phyloP scores from a whole-genome alignment of 768 basidiomycete species.

The Naganishia vaughanmartiniae region DNA sequence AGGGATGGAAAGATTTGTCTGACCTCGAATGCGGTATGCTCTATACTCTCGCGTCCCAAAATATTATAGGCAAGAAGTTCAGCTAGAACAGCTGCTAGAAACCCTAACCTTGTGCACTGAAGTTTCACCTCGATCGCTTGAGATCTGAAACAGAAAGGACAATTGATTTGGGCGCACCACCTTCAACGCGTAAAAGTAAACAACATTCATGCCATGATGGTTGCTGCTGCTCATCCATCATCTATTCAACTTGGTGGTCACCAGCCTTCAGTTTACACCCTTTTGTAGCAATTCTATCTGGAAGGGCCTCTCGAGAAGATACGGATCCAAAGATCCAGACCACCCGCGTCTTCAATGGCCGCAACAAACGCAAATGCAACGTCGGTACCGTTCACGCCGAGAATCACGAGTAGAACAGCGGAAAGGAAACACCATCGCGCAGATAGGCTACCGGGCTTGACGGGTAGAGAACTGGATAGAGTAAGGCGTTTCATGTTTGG shows the following conservation, averaged over 20 bases:
- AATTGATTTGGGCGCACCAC: background rate
- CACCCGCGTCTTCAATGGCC: background rate
- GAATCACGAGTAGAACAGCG: slow-evolving; percentile 21
- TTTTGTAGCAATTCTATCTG: too few relatives aligned
- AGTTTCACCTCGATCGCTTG: slow-evolving; percentile 4
- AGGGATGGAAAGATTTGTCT: background rate
- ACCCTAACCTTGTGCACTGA: background rate
- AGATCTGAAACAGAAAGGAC: background rate
- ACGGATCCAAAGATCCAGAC: too few relatives aligned
- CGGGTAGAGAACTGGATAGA: slow-evolving; percentile 7
- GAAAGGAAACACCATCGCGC: slow-evolving; percentile 12
- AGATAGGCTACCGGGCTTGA: slow-evolving; percentile 9
- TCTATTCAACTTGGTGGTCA: too few relatives aligned
- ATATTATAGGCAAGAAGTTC: too few relatives aligned
- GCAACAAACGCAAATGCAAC: slow-evolving; percentile 13
- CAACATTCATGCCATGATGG: slow-evolving; percentile 14
- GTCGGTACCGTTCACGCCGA: slow-evolving; percentile 17
- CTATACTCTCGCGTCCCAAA: too few relatives aligned
- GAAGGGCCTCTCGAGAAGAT: too few relatives aligned
- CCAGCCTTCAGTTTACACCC: too few relatives aligned
- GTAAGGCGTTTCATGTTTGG: background rate
- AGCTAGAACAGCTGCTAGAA: too few relatives aligned
- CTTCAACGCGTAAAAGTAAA: slow-evolving; percentile 1
- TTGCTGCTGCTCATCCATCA: too few relatives aligned
- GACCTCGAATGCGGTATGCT: too few relatives aligned